Conservation (phyloP, 306 rosid genomes). For the Crataegus laevigata region DNA sequence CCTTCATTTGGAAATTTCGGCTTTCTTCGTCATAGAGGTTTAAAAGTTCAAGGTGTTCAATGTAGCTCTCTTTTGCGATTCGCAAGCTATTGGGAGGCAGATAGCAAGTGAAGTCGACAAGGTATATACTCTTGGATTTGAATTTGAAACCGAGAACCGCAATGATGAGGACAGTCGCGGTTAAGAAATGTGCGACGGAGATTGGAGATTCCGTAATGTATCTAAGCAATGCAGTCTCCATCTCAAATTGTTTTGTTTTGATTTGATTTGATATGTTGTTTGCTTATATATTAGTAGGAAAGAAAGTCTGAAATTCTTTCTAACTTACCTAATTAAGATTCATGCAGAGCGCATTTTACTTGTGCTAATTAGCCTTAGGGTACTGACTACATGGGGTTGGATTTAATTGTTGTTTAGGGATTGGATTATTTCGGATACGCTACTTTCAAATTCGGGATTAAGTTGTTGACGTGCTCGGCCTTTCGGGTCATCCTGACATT, state of each 20-base stretch:
- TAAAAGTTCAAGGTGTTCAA: constrained; percentile 23
- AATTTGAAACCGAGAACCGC: constrained; percentile 18
- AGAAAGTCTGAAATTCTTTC: background rate
- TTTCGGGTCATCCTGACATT: no score
- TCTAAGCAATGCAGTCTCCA: constrained; percentile 22
- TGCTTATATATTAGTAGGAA: background rate
- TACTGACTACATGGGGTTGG: no score
- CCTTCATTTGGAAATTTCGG: constrained; percentile 32
- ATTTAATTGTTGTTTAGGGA: no score
- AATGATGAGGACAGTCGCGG: constrained; percentile 24
- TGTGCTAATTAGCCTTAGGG: no score
- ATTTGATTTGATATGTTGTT: background rate
- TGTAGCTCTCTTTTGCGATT: constrained; percentile 23
- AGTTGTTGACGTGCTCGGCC: no score
- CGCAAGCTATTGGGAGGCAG: constrained; percentile 44
- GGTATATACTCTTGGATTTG: constrained; percentile 36
- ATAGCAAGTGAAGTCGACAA: constrained; percentile 53
- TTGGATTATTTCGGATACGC: no score
- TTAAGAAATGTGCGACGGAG: constrained; percentile 18
- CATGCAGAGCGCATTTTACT: no score
- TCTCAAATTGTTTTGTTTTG: constrained; percentile 15
- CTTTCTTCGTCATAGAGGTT: constrained; percentile 7
- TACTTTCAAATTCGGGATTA: no score
- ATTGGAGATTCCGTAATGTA: constrained; percentile 10
- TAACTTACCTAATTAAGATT: no score